Evolutionary conservation across 345 rosid genomes (phyloP), one percentile per base, ranked within the genome.

Genomic region (Gossypium raimondii): DNA sequence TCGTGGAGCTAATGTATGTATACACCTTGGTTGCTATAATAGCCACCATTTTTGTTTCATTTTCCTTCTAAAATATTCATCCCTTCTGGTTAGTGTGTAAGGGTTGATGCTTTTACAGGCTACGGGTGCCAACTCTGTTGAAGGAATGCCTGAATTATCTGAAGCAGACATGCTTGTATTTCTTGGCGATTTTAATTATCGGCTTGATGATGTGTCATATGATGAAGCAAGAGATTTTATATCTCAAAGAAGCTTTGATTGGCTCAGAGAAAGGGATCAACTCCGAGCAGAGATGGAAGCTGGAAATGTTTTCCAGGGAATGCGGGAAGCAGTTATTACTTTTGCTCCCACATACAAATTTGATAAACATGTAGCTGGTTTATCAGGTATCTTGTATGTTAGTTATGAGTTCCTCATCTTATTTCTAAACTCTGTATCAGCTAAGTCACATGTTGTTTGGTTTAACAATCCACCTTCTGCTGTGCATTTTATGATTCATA

Each of bases 271-370:
- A 83, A 87, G 76, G 73, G 97, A 91, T 81, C 97, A 91, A 81
- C 91, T 91, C 43, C 87, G 83, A 79, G 80, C 86, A 69, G 97
- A 91, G 77, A 91, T 91, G 97, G 81, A 84, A 78, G 89, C 87
- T 12, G 97, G 92, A 29, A 91, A 86, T 81, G 97, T 89, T 77
- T 91, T 91, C 71, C 97, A 89, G 81, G 97, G 94, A 79, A 91
- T 91, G 97, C 89, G 92, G 52, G 97, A 91, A 80, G 97, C 93
- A 56, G 73, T 85, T 79, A 86, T 91, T 72, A 85, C 76, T 78
- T 91, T 91, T 79, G 92, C 97, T 79, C 97, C 97, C 29, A 91
- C 97, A 12, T 91, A 89, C 85, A 91, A 91, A 83, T 91, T 91
- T 78, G 92, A 90, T 65, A 91, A 78, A 75, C 84, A 88, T 78